These are phyloP conservation scores for Pseudoturritis turrita DNA, from an alignment of 345 rosid species.

Conservation along the genomic window DNA sequence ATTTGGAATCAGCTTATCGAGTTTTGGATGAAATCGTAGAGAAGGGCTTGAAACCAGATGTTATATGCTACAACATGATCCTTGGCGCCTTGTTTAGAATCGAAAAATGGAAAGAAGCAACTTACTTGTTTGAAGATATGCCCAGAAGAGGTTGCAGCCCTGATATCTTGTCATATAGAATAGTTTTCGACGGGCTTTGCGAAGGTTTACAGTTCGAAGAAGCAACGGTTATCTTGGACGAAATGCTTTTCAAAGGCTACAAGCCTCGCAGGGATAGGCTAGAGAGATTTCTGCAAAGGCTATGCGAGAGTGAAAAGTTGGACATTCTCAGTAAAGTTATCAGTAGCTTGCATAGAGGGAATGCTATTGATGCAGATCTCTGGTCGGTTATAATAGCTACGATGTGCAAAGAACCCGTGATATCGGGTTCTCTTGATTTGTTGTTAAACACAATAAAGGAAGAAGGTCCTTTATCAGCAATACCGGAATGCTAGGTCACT, in stretches of 20 bases:
- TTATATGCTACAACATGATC: conserved; percentile 60
- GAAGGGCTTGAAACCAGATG: conserved; percentile 57
- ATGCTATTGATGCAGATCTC: conserved; percentile 30
- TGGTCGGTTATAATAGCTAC: conserved; percentile 42
- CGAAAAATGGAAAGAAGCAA: conserved; percentile 54
- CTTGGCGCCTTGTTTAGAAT: conserved; percentile 52
- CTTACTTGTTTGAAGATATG: conserved; percentile 76
- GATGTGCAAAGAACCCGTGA: conserved; percentile 27
- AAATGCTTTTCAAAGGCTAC: conserved; percentile 79
- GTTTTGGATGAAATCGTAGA: conserved; percentile 55
- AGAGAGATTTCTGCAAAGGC: conserved; percentile 35
- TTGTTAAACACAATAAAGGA: conserved; percentile 14
- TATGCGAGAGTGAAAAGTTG: conserved; percentile 38
- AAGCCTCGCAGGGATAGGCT: conserved; percentile 42
- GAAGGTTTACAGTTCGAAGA: conserved; percentile 43
- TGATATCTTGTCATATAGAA: conserved; percentile 68
- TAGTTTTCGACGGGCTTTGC: conserved; percentile 67
- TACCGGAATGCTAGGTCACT: not conserved
- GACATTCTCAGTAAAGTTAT: conserved; percentile 41
- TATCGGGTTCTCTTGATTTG: conserved; percentile 29
- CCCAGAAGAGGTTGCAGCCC: conserved; percentile 66
- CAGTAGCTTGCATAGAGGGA: conserved; percentile 37
- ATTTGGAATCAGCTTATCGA: conserved; percentile 48
- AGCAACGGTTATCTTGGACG: conserved; percentile 62
- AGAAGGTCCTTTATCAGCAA: not conserved